Evolutionary conservation across 1,284 basidiomycete species (phyloP).

Genomic region (Phenoliferia sp.): DNA sequence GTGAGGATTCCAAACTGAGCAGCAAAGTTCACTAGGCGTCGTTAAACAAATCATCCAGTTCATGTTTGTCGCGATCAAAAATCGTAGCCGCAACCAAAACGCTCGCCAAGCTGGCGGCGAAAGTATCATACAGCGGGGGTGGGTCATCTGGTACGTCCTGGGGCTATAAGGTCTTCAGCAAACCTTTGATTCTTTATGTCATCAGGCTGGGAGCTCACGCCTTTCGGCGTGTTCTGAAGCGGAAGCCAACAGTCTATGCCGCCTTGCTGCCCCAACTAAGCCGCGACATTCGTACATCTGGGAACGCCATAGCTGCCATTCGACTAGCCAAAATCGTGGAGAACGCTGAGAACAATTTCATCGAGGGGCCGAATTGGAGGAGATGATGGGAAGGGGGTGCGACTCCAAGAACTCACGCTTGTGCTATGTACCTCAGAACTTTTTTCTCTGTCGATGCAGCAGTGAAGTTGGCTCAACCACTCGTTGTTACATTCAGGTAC

Average conservation of each 20-base stretch:
- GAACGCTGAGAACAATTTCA: background rate
- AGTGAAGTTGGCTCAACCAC: too few relatives aligned
- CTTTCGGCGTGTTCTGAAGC: slow-evolving; percentile 60
- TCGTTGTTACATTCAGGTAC: too few relatives aligned
- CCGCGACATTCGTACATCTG: background rate
- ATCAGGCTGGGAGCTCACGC: slow-evolving; percentile 76
- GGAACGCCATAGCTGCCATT: too few relatives aligned
- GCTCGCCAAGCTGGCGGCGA: slow-evolving; percentile 45
- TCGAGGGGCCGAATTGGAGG: background rate
- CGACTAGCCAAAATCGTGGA: slow-evolving; percentile 1
- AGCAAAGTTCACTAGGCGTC: slow-evolving; percentile 47
- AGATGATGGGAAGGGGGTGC: too few relatives aligned
- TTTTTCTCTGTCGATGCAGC: too few relatives aligned
- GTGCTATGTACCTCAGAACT: too few relatives aligned
- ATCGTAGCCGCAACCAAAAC: slow-evolving; percentile 48
- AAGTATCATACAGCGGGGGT: slow-evolving; percentile 50
- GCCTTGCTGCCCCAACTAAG: background rate
- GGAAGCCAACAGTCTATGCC: slow-evolving; percentile 53
- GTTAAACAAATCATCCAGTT: slow-evolving; percentile 58
- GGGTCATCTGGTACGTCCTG: slow-evolving; percentile 59
- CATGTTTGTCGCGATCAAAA: slow-evolving; percentile 51
- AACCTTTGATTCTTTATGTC: background rate
- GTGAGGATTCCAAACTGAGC: background rate
- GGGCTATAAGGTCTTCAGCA: background rate
- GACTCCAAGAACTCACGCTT: too few relatives aligned